Evolutionary conservation across 805 yeast genomes (phyloP).

Genomic region (Sugiyamaella boreocaroliniensis): DNA sequence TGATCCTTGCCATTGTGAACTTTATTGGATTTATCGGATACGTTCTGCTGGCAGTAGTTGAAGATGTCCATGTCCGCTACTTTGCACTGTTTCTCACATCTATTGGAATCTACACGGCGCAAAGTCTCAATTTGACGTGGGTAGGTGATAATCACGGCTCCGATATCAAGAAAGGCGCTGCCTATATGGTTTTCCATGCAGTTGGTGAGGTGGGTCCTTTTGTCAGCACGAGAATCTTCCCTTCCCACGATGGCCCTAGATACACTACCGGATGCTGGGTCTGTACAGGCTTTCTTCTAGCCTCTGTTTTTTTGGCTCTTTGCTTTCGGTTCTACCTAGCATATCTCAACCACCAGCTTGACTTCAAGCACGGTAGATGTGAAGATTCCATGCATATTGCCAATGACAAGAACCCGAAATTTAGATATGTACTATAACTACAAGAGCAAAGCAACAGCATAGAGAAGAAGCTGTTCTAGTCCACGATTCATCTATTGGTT

Average conservation of each 20-base stretch:
- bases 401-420: conserved; percentile 11
- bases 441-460: too few species aligned
- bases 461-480: too few species aligned
- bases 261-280: conserved; percentile 21
- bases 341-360: conserved; percentile 15
- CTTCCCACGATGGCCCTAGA: conserved; percentile 16
- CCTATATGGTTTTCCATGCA: conserved; percentile 24
- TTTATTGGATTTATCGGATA: conserved; percentile 16
- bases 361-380: conserved; percentile 13
- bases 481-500: too few species aligned
- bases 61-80: conserved; percentile 20
- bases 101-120: conserved; percentile 22
- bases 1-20: conserved; percentile 10
- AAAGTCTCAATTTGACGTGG: conserved; percentile 24
- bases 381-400: conserved; percentile 3
- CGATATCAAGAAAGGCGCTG: conserved; percentile 26
- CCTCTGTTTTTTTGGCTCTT: conserved; percentile 14
- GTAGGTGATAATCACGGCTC: conserved; percentile 27
- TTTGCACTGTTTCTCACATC: conserved; percentile 25
- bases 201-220: conserved; percentile 29
- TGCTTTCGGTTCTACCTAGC: conserved; percentile 10
- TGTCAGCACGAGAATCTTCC: conserved; percentile 26
- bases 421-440: conserved; percentile 14
- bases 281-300: conserved; percentile 15
- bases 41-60: conserved; percentile 22